Conservation (phyloP, 2,329 filamentous ascomycete species). For the Ophiocordyceps australis region DNA sequence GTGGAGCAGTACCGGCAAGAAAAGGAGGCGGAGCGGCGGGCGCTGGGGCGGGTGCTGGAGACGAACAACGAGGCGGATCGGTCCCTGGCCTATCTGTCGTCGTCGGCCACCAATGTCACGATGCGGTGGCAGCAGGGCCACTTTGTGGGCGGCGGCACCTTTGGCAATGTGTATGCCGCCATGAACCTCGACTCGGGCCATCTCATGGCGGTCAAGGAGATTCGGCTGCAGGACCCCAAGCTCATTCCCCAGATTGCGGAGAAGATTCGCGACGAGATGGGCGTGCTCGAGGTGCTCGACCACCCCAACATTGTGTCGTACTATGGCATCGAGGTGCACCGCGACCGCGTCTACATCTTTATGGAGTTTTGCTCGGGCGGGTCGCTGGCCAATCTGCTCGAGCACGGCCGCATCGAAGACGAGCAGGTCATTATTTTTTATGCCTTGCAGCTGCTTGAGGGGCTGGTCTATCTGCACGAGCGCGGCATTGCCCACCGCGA, state of each 20-base stretch:
- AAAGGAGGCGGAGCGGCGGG: slow-evolving; percentile 69
- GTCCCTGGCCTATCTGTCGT: slow-evolving; percentile 83
- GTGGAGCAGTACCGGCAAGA: slow-evolving; percentile 67
- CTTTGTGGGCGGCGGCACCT: slow-evolving; percentile 90
- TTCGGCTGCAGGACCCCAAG: slow-evolving; percentile 89
- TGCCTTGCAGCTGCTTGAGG: slow-evolving; percentile 82
- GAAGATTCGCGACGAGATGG: slow-evolving; percentile 95
- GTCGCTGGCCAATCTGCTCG: slow-evolving; percentile 72
- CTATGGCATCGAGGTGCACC: slow-evolving; percentile 92
- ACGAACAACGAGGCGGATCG: slow-evolving; percentile 91
- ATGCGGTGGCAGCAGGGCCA: slow-evolving; percentile 98
- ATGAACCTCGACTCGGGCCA: slow-evolving; percentile 95
- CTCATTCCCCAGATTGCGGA: slow-evolving; percentile 85
- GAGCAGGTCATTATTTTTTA: slow-evolving; percentile 97
- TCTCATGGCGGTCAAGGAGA: slow-evolving; percentile 97
- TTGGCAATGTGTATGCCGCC: slow-evolving; percentile 91
- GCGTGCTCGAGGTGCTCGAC: slow-evolving; percentile 83
- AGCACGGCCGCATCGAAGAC: slow-evolving; percentile 94
- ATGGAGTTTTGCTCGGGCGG: slow-evolving; percentile 99
- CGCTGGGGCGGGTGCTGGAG: slow-evolving; percentile 78
- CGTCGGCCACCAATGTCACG: slow-evolving; percentile 85
- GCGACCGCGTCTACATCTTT: slow-evolving; percentile 99
- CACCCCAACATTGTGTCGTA: slow-evolving; percentile 97
- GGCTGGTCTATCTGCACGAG: slow-evolving; percentile 83
- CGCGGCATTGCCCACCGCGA: slow-evolving; percentile 86